Evolutionary conservation across 345 rosid species (phyloP), one percentile per base, ranked within the genome.

Genomic region (Salix exigua): DNA sequence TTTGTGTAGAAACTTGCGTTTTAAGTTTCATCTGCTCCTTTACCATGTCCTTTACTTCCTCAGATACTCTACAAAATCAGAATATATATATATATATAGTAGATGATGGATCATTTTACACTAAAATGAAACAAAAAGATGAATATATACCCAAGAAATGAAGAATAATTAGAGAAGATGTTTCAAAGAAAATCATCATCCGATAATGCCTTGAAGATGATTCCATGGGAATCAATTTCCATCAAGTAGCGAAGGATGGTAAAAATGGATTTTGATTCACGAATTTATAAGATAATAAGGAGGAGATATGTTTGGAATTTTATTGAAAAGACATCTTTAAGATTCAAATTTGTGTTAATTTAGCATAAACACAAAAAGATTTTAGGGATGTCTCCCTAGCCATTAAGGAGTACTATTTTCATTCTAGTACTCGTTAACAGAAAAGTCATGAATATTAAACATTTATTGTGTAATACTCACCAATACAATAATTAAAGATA

Each of bases 111-210:
- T 44, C 16, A 44, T 44, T 44, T 44, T 44, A 44, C 16, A 44
- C 16, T 44, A 68, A 70, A 46, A 37, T 10, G 23, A 33, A 50
- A 55, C 17, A 6, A 63, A 33, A 42, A 35, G 18, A 53, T 4
- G 26, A 44, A 75, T 33, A 50, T 10, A 48, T 84, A 88, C 95
- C 91, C 88, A 42, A 87, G 60, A 73, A 91, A 89, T 46, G 86
- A 75, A 1, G 85, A 76, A 79, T 83, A 88, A 72, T 86, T 85
- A 53, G 83, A 64, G 53, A 82, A 81, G 46, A 88, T 78, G 51
- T 79, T 88, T 72, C 70, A 65, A 70, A 82, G 85, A 75, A 91
- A 89, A 74, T 89, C 92, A 81, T 85, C 90, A 70, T 87, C 89
- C 0, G 92, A 91, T 48, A 82, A 85, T 40, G 55, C 89, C 87